A percentile compares a stretch with the other conserved stretches of the same genome.
These are phyloP conservation scores for Dictyostelium purpureum DNA, from an alignment of 78 protist species.

Conservation along the genomic window DNA sequence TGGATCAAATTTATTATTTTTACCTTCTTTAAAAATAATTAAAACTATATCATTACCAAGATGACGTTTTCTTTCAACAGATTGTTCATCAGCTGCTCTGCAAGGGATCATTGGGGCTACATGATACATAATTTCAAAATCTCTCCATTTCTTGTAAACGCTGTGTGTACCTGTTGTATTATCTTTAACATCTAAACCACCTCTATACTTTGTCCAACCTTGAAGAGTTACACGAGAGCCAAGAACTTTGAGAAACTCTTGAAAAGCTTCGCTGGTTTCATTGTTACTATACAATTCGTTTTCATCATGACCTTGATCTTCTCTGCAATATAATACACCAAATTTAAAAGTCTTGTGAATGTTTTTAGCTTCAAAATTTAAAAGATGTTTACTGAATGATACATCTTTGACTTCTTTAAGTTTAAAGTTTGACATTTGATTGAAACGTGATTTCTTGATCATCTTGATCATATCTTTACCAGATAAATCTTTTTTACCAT, in stretches of 20 bases:
- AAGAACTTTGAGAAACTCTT: constrained; percentile 57
- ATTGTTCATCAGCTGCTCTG: constrained; percentile 56
- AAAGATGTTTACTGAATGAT: background rate
- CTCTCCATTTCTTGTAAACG: constrained; percentile 49
- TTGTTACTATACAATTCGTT: constrained; percentile 73
- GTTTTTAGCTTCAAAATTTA: constrained; percentile 52
- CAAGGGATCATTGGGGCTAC: constrained; percentile 79
- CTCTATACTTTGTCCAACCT: constrained; percentile 81
- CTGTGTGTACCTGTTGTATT: constrained; percentile 77
- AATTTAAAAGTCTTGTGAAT: constrained; percentile 78
- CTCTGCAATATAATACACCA: constrained; percentile 75
- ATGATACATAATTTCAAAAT: constrained; percentile 87
- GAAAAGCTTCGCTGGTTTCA: constrained; percentile 8
- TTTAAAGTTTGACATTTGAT: constrained; percentile 23
- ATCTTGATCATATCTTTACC: constrained; percentile 62
- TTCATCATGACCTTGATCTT: constrained; percentile 74
- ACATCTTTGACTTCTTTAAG: constrained; percentile 42
- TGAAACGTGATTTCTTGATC: constrained; percentile 58
- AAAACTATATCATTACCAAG: constrained; percentile 88
- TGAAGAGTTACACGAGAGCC: constrained; percentile 70
- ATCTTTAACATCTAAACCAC: constrained; percentile 81
- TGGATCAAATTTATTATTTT: constrained; percentile 45
- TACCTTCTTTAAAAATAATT: constrained; percentile 82
- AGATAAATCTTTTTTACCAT: constrained; percentile 27
- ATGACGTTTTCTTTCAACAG: constrained; percentile 85